Base-by-base conservation (phyloP, 2,329 filamentous ascomycete species). In the Beauveria rudraprayagi region DNA sequence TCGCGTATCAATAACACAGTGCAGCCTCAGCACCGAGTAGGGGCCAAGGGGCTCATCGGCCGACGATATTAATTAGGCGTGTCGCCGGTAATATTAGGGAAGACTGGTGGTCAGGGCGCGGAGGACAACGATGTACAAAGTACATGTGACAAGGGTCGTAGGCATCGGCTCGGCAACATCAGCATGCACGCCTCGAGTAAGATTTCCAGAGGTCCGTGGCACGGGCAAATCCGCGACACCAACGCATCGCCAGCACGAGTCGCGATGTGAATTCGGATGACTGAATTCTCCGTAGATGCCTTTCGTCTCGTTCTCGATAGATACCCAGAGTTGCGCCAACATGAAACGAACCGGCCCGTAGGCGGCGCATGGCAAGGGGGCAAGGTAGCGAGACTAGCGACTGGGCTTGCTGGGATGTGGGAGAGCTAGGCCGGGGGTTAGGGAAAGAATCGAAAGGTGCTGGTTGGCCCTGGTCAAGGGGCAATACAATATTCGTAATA, bases 271-370 rank as follows among this genome's bases (percentile, higher is more conserved):
- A 47, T 11, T 26, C 40, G 16, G 37, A 55, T 16, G 3, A 5
- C 28, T 28, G 16, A 28, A 37, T 26, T 48, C 14, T 26, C 43
- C n/a, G 14, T 8, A 2, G 28, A n/a, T 14, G 28, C 14, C 30
- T 48, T 57, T 57, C 55, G 44, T 57, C 55, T 56, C 41, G 53
- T 57, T 48, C 28, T 52, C 50, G 43, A 47, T 44, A 40, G 8
- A 50, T 34, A 24, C 22, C n/a, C 10, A 34, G 17, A 16, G 40
- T 26, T 40, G 48, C 40, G 48, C 37, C 37, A 24, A 37, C 30
- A 46, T 59, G 56, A 59, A 59, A 59, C 56, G 56, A 59, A 53
- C 56, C 56, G 56, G 56, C 37, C 56, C 56, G 56, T 24, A 52
- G 40, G 44, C 46, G 47, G 48, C 56, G 37, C 47, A 59, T 59